These are phyloP conservation scores for Jamesozyma spencerorum DNA, from an alignment of 805 yeast genomes.

Conservation along the genomic window DNA sequence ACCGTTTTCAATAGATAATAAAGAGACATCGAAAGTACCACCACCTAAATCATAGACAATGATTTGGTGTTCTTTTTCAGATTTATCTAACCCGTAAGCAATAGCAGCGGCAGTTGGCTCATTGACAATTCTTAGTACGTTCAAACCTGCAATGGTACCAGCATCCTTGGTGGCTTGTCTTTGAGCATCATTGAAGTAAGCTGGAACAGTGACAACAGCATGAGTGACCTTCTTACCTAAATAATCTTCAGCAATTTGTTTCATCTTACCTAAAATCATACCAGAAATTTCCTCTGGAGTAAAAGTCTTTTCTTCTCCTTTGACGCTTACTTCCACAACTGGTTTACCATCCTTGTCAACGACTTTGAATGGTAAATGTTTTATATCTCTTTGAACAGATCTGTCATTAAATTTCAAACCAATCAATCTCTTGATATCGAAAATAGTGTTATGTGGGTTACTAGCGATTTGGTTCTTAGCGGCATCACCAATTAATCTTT, in stretches of 20 bases:
- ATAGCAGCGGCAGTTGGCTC: constrained; percentile 97
- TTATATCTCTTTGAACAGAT: constrained; percentile 46
- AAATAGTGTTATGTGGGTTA: constrained; percentile 89
- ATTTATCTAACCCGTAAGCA: constrained; percentile 83
- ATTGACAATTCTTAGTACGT: constrained; percentile 87
- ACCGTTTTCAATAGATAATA: constrained; percentile 89
- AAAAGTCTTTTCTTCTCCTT: constrained; percentile 78
- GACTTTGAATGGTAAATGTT: constrained; percentile 84
- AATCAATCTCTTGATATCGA: constrained; percentile 92
- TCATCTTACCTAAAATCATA: constrained; percentile 88
- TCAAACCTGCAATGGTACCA: constrained; percentile 89
- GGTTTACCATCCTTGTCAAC: constrained; percentile 79
- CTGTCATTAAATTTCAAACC: constrained; percentile 56
- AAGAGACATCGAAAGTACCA: constrained; percentile 97
- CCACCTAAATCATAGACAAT: constrained; percentile 95
- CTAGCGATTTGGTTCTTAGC: constrained; percentile 98
- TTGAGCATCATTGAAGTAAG: constrained; percentile 88
- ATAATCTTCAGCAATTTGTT: constrained; percentile 85
- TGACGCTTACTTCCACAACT: constrained; percentile 72
- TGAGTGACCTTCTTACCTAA: constrained; percentile 77
- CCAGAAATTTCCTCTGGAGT: constrained; percentile 93
- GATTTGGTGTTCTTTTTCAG: constrained; percentile 73
- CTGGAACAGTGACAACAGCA: constrained; percentile 93
- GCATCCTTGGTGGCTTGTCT: constrained; percentile 94
- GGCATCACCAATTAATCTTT: constrained; percentile 37